Evolutionary conservation across 75 land plant species (phyloP), one percentile per base, ranked within the genome.

Genomic region (Azolla pinnata): DNA sequence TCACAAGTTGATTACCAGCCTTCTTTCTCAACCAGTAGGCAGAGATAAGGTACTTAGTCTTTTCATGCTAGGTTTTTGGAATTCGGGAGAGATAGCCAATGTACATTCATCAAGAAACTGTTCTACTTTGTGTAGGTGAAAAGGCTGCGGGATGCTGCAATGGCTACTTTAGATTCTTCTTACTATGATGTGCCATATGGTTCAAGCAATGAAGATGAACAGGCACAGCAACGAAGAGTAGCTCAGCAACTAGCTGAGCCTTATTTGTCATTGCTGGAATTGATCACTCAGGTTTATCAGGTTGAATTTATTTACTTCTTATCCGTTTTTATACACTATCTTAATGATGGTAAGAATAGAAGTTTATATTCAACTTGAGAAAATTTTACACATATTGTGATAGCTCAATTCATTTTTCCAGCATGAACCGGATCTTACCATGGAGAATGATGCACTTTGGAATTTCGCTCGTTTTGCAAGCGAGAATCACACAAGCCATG

Each of bases 371-470:
- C n/a, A n/a, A n/a, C n/a, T n/a, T n/a, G n/a, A n/a, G n/a, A n/a
- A n/a, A n/a, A n/a, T n/a, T n/a, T n/a, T n/a, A n/a, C n/a, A n/a
- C n/a, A n/a, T n/a, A n/a, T n/a, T n/a, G n/a, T n/a, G n/a, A n/a
- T n/a, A n/a, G n/a, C n/a, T n/a, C n/a, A n/a, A n/a, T n/a, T n/a
- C n/a, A n/a, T n/a, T n/a, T n/a, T n/a, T n/a, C n/a, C 82, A 92
- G 97, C 86, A 63, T 67, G 90, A 85, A 54, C 90, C 96, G 56
- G 87, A 81, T 54, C 71, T 89, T 28, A 61, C 84, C 20, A 62
- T 76, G 56, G 96, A 88, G 33, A 93, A 89, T 85, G 98, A 93
- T 51, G 96, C 73, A 28, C 53, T 93, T 26, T 93, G 98, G 98
- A 81, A 92, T 47, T 93, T 93, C 60, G 82, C 83, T 29, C 77